phyloP scores from a whole-genome alignment of 2,329 filamentous ascomycete species.

The Trichoderma citrinoviride region DNA sequence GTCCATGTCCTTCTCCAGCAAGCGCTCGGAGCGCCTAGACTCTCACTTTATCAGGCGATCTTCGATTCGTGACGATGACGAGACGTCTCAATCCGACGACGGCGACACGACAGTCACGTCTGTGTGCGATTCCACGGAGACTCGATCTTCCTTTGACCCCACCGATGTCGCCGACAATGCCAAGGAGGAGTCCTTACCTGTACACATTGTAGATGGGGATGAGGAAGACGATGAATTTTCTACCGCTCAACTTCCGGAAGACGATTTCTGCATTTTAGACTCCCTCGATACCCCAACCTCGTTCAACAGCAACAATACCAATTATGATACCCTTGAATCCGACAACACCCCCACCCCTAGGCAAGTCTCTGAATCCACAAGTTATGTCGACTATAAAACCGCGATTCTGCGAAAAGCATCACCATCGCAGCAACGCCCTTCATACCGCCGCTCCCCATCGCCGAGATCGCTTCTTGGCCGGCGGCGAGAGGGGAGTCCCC shows the following conservation, averaged over 20 bases:
- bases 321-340: slow-evolving; percentile 40
- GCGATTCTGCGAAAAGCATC: slow-evolving; percentile 35
- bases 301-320: slow-evolving; percentile 21
- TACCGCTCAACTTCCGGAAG: slow-evolving; percentile 41
- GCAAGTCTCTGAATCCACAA: slow-evolving; percentile 32
- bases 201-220: slow-evolving; percentile 34
- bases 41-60: slow-evolving; percentile 33
- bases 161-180: slow-evolving; percentile 33
- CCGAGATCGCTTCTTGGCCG: slow-evolving; percentile 34
- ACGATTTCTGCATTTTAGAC: slow-evolving; percentile 34
- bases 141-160: slow-evolving; percentile 35
- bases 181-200: slow-evolving; percentile 29
- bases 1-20: slow-evolving; percentile 53
- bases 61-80: slow-evolving; percentile 40
- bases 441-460: slow-evolving; percentile 32
- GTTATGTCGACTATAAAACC: slow-evolving; percentile 40
- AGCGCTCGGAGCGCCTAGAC: slow-evolving; percentile 43
- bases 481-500: slow-evolving; percentile 29
- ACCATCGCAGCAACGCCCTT: slow-evolving; percentile 35
- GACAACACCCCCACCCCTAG: slow-evolving; percentile 48
- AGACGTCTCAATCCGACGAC: slow-evolving; percentile 47
- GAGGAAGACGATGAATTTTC: slow-evolving; percentile 37
- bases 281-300: slow-evolving; percentile 32
- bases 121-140: slow-evolving; percentile 46
- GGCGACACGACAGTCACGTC: slow-evolving; percentile 45